Evolutionary conservation across 1,139 yeast species (phyloP).

Genomic region (Hyphopichia pseudoburtonii): DNA sequence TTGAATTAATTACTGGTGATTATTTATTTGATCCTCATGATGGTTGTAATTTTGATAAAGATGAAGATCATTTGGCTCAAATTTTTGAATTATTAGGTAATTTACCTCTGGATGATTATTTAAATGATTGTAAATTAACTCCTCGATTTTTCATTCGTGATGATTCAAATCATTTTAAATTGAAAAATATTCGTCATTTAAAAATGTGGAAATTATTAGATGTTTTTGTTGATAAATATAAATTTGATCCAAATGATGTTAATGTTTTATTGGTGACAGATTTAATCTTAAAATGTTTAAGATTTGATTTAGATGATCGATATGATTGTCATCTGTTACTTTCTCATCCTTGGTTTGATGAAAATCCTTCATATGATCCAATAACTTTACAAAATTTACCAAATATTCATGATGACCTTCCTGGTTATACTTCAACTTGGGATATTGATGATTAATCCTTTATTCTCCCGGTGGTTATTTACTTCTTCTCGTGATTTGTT

Average conservation of each 20-base stretch:
- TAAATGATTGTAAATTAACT: constrained; percentile 52
- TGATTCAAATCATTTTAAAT: constrained; percentile 35
- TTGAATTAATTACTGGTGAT: constrained; percentile 83
- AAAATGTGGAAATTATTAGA: constrained; percentile 69
- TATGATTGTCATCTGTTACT: constrained; percentile 42
- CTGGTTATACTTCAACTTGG: constrained; percentile 28
- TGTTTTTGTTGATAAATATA: constrained; percentile 62
- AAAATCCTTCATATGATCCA: constrained; percentile 18
- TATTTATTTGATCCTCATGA: constrained; percentile 79
- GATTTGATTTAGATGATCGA: constrained; percentile 33
- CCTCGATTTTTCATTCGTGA: constrained; percentile 49
- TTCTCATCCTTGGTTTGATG: constrained; percentile 42
- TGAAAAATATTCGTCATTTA: constrained; percentile 60
- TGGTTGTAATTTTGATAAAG: constrained; percentile 62
- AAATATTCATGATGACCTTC: constrained; percentile 21
- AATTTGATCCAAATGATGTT: constrained; percentile 32
- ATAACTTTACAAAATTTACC: constrained; percentile 9
- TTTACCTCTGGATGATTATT: constrained; percentile 50
- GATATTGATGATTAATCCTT: constrained; percentile 7
- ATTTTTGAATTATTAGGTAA: constrained; percentile 65
- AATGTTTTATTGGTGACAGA: constrained; percentile 32
- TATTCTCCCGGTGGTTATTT: too few species aligned
- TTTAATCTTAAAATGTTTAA: constrained; percentile 39
- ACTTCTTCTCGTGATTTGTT: neutral
- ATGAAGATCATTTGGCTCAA: constrained; percentile 87